Evolutionary conservation across 2,329 filamentous ascomycete genomes (phyloP), one percentile per base, ranked within the genome.

Genomic region (Cladosporium halotolerans): DNA sequence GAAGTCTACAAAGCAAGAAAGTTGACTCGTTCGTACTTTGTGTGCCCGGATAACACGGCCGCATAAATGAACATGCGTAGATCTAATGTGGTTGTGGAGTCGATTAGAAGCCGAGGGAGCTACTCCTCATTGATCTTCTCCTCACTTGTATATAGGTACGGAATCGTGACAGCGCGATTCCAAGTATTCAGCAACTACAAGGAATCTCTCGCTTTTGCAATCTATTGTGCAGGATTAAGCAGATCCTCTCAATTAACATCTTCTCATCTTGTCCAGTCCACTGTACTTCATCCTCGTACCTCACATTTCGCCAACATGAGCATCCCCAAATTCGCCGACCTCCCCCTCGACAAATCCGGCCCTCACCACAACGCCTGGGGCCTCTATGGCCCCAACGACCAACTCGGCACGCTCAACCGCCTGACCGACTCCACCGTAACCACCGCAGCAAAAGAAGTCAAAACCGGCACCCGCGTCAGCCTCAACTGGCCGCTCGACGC

Each of bases 361-460:
- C 78, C 78, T n/a, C 70, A 69, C 32, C 64, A 68, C 48, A 72
- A 72, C 45, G 70, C 70, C 7, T 72, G 70, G 69, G 68, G 68
- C 46, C 52, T 54, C 8, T 54, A 54, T 39, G 80, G 80, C 45
- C 68, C 73, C 45, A 63, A 76, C 50, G 82, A 84, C 63, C 71
- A 82, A 66, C 71, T 85, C 2, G 83, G 82, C 9, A 79, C 78
- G 19, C 65, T 85, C 16, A 85, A 85, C 63, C 74, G 81, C 28
- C 72, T 85, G 11, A 83, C 79, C 0, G 72, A 80, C 48, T 70
- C 76, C 52, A 68, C 50, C 19, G 52, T 54, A 10, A 72, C 57
- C 6, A 16, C 50, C 18, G 55, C 64, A 13, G 76, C 79, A 18
- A 69, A 68, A 55, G 71, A 70, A 64, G 82, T 85, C 57, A 69